Evolutionary conservation across 2,329 filamentous ascomycete genomes (phyloP).

Genomic region (Alternaria gansuensis): DNA sequence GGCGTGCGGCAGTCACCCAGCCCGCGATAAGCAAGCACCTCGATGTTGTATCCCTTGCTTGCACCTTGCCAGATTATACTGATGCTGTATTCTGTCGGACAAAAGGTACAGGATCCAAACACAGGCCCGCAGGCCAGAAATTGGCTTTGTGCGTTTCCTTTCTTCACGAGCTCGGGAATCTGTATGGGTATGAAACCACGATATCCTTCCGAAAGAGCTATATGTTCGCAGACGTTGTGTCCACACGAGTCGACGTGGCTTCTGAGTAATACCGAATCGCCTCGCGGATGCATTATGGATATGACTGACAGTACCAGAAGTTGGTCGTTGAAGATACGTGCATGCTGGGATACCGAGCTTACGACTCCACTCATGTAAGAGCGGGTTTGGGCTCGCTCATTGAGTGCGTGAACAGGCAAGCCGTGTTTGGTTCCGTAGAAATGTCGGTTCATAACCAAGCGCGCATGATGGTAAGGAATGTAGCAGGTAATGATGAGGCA

Average conservation of each 20-base stretch:
- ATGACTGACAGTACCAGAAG: constrained; percentile 26
- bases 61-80: constrained; percentile 25
- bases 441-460: constrained; percentile 36
- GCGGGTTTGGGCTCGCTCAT: not conserved
- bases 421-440: constrained; percentile 32
- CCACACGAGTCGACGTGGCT: constrained; percentile 13
- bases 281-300: constrained; percentile 24
- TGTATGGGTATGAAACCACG: constrained; percentile 10
- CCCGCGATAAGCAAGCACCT: constrained; percentile 22
- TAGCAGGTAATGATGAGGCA: not conserved
- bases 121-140: constrained; percentile 23
- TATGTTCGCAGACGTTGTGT: constrained; percentile 24
- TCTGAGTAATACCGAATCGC: constrained; percentile 22
- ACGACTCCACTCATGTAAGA: constrained; percentile 1
- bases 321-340: constrained; percentile 29
- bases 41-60: constrained; percentile 25
- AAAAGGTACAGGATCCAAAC: constrained; percentile 31
- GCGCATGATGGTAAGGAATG: constrained; percentile 27
- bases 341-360: constrained; percentile 14
- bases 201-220: constrained; percentile 7
- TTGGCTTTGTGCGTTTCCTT: constrained; percentile 11
- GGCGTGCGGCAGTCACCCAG: constrained; percentile 34
- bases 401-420: constrained; percentile 18
- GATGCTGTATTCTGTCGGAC: constrained; percentile 33
- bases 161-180: constrained; percentile 28